Evolutionary conservation across 2,329 filamentous ascomycete species (phyloP).

Genomic region (Aspergillus tanneri): DNA sequence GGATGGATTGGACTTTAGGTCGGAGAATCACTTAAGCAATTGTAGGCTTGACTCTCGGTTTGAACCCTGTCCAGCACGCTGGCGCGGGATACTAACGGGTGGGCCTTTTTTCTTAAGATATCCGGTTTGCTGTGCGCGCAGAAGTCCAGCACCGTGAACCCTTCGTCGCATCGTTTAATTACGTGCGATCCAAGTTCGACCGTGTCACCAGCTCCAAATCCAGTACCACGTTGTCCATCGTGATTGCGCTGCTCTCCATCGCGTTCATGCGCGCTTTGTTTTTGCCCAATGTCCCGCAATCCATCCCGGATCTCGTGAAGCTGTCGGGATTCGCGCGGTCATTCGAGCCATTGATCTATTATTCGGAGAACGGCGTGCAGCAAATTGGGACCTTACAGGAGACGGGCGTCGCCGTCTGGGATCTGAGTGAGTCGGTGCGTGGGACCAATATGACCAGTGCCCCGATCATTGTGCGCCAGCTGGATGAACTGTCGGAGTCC

Average conservation of each 20-base stretch:
- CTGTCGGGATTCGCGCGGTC: constrained; percentile 85
- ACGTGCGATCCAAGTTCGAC: constrained; percentile 60
- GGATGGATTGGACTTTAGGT: constrained; percentile 38
- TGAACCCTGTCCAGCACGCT: constrained; percentile 27
- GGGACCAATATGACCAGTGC: constrained; percentile 89
- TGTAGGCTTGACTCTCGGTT: constrained; percentile 46
- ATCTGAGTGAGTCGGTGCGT: constrained; percentile 85
- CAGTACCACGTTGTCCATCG: constrained; percentile 62
- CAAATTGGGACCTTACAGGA: constrained; percentile 88
- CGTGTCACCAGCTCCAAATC: constrained; percentile 67
- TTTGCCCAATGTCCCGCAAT: constrained; percentile 63
- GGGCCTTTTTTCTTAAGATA: constrained; percentile 57
- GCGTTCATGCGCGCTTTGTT: constrained; percentile 65
- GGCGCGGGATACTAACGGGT: constrained; percentile 35
- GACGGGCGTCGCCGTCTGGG: constrained; percentile 90
- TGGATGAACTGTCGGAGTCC: constrained; percentile 82
- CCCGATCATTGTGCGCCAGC: constrained; percentile 76
- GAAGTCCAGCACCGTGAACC: constrained; percentile 87
- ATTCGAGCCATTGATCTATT: constrained; percentile 92
- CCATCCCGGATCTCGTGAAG: constrained; percentile 83
- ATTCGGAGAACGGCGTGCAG: constrained; percentile 81
- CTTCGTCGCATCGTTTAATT: constrained; percentile 70
- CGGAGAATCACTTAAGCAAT: constrained; percentile 47
- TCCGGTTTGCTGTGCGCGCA: constrained; percentile 81
- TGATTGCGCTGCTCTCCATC: constrained; percentile 64